Conservation (phyloP, 768 basidiomycete species). For the Mycena albidolilacea region DNA sequence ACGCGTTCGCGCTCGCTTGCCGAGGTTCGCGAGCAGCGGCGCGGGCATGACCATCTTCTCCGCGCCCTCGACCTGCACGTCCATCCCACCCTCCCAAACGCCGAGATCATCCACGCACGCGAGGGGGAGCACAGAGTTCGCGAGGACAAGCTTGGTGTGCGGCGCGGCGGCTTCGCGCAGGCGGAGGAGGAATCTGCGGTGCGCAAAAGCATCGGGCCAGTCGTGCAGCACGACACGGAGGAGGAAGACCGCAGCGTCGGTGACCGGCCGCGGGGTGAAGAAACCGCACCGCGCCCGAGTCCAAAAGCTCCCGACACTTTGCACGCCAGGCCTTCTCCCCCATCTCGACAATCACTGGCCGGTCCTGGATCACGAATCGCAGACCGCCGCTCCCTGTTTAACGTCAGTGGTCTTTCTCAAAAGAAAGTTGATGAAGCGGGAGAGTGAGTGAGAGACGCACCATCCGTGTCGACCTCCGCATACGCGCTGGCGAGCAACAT, state of each 20-base stretch:
- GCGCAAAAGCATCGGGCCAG: conserved; percentile 77
- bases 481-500: conserved; percentile 56
- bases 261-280: conserved; percentile 73
- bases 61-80: conserved; percentile 64
- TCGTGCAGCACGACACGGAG: conserved; percentile 83
- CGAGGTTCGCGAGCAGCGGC: conserved; percentile 41
- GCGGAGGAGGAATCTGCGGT: conserved; percentile 58
- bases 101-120: conserved; percentile 72
- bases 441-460: conserved; percentile 29
- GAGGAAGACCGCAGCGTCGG: conserved; percentile 74
- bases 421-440: not conserved
- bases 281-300: conserved; percentile 70
- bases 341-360: conserved; percentile 62
- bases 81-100: conserved; percentile 29
- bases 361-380: conserved; percentile 67
- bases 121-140: conserved; percentile 78
- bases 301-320: conserved; percentile 71
- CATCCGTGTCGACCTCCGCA: conserved; percentile 28
- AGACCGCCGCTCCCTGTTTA: conserved; percentile 43
- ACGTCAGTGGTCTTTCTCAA: not conserved
- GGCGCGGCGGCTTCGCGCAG: conserved; percentile 64
- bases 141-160: conserved; percentile 71
- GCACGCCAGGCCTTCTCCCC: conserved; percentile 70
- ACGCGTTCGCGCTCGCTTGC: conserved; percentile 74
- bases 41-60: conserved; percentile 55